phyloP scores from a whole-genome alignment of 345 rosid genomes.

The Populus tremula region DNA sequence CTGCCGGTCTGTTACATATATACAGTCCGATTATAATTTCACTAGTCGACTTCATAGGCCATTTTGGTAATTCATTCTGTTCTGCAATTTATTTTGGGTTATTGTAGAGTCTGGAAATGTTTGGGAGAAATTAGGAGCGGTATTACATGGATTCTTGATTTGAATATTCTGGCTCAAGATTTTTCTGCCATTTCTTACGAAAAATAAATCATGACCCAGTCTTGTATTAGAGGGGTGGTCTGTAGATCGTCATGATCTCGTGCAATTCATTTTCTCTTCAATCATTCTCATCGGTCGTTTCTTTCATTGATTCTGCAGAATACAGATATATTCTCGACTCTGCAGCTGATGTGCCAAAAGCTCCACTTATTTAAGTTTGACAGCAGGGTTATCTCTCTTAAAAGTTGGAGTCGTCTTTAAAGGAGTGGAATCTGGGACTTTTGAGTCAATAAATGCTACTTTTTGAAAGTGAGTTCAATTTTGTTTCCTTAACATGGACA shows the following conservation, averaged over 20 bases:
- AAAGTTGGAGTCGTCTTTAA: slow-evolving; percentile 6
- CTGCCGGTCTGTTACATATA: too few species aligned
- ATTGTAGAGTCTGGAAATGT: background rate
- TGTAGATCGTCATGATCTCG: background rate
- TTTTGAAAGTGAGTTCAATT: background rate
- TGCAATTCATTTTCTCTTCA: background rate
- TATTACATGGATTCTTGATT: background rate
- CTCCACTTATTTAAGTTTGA: background rate
- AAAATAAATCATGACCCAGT: too few species aligned
- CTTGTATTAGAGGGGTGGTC: background rate
- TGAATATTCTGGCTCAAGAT: too few species aligned
- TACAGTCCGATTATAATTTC: background rate
- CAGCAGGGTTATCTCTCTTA: background rate
- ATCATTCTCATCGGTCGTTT: background rate
- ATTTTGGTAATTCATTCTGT: background rate
- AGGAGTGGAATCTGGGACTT: slow-evolving; percentile 1
- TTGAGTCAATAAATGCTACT: background rate
- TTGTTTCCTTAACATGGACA: slow-evolving; percentile 19
- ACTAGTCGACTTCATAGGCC: background rate
- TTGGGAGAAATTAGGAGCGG: background rate
- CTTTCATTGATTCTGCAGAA: background rate
- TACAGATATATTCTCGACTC: background rate
- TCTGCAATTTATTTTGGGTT: too few species aligned
- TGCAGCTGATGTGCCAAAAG: background rate
- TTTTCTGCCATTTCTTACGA: too few species aligned